These are phyloP conservation scores for Colletotrichum incanum DNA, from an alignment of 2,329 filamentous ascomycete genomes.

Conservation along the genomic window DNA sequence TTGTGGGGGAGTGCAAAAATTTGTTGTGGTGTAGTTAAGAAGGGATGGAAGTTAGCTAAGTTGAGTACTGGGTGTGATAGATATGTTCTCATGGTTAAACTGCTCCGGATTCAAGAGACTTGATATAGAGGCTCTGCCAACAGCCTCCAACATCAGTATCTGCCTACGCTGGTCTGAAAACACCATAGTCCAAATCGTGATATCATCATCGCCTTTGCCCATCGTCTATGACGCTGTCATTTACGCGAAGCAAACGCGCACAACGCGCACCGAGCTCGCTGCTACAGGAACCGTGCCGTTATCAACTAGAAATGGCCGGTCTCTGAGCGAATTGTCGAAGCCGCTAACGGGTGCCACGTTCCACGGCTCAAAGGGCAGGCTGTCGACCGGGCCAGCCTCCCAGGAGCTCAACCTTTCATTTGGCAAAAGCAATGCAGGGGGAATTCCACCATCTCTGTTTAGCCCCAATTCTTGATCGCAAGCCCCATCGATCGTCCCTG, in stretches of 20 bases:
- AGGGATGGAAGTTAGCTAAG: too few species aligned
- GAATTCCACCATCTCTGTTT: neutral
- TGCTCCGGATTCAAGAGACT: neutral
- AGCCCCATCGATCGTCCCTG: conserved; percentile 29
- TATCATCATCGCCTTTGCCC: conserved; percentile 9
- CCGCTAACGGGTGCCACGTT: conserved; percentile 34
- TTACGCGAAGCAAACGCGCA: conserved; percentile 34
- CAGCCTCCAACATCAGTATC: too few species aligned
- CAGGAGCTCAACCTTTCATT: neutral
- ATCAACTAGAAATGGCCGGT: neutral
- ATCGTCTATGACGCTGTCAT: conserved; percentile 44
- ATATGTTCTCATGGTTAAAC: too few species aligned
- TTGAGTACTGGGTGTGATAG: too few species aligned
- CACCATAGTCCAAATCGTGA: conserved; percentile 1
- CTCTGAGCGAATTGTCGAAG: conserved; percentile 13
- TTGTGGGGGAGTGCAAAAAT: too few species aligned
- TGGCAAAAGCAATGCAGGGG: neutral
- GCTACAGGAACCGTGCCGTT: conserved; percentile 19
- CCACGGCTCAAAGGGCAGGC: conserved; percentile 4
- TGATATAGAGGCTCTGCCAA: conserved; percentile 20
- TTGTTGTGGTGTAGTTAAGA: too few species aligned
- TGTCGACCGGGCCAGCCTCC: conserved; percentile 6
- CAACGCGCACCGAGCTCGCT: conserved; percentile 21
- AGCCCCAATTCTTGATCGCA: neutral
- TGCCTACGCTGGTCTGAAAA: neutral